Conservation (phyloP, 2,329 filamentous ascomycete genomes). For the Botrytis porri region DNA sequence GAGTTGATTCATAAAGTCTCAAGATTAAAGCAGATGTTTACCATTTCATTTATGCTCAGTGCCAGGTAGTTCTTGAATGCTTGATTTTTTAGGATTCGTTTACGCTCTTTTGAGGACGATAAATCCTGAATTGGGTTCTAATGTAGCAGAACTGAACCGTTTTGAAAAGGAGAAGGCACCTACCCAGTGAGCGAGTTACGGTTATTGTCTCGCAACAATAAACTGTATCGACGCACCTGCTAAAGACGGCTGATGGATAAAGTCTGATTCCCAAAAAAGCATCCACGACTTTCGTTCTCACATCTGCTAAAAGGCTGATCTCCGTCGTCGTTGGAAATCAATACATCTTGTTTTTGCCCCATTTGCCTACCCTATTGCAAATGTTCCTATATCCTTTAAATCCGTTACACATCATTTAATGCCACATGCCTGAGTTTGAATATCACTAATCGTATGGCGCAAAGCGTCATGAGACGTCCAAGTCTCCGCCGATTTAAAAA, state of each 20-base stretch:
- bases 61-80: background rate
- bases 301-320: background rate
- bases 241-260: background rate
- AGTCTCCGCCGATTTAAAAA: background rate
- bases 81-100: background rate
- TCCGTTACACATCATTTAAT: background rate
- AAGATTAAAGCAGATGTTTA: background rate
- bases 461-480: conserved; percentile 14
- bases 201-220: background rate
- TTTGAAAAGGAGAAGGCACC: too few relatives aligned
- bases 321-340: background rate
- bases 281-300: background rate
- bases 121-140: background rate
- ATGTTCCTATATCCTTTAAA: background rate
- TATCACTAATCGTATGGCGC: background rate
- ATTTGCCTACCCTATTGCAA: background rate
- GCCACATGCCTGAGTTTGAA: background rate
- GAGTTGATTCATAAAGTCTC: background rate
- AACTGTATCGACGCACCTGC: background rate
- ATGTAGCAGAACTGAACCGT: too few relatives aligned
- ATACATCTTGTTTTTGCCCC: background rate
- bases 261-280: background rate
- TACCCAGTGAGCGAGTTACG: background rate
- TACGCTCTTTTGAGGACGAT: background rate
- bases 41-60: background rate